A percentile compares a stretch with the other conserved stretches of the same genome.
These are phyloP conservation scores for Tolypocladium tundrense DNA, from an alignment of 2,329 filamentous ascomycete genomes.

Conservation along the genomic window DNA sequence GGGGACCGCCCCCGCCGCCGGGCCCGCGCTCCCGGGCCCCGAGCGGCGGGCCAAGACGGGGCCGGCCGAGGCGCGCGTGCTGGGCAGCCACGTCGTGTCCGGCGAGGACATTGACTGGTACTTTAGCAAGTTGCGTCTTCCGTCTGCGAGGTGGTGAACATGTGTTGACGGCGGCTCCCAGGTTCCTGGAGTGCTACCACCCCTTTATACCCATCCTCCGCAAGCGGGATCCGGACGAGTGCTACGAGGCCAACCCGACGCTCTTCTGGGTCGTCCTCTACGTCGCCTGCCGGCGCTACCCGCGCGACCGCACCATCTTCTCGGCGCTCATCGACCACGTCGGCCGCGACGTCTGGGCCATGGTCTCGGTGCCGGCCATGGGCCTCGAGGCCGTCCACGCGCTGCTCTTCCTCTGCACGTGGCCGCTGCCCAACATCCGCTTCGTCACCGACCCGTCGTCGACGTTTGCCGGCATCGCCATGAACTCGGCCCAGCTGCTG, in stretches of 20 bases:
- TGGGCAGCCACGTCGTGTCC: slow-evolving; percentile 37
- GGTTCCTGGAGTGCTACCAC: slow-evolving; percentile 42
- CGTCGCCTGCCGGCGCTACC: slow-evolving; percentile 38
- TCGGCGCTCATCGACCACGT: slow-evolving; percentile 36
- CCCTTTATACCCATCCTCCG: slow-evolving; percentile 42
- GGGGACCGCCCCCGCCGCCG: not conserved
- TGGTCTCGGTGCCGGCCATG: slow-evolving; percentile 31
- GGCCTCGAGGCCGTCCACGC: slow-evolving; percentile 40
- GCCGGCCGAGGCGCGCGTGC: slow-evolving; percentile 28
- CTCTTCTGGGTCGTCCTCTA: slow-evolving; percentile 47
- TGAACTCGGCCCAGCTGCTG: slow-evolving; percentile 36
- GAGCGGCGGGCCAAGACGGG: slow-evolving; percentile 12
- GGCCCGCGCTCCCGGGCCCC: slow-evolving; percentile 5
- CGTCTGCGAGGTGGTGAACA: not conserved
- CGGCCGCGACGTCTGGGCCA: slow-evolving; percentile 32
- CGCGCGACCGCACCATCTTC: slow-evolving; percentile 30
- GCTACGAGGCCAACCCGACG: slow-evolving; percentile 34
- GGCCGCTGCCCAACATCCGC: slow-evolving; percentile 40
- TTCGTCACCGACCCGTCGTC: slow-evolving; percentile 40
- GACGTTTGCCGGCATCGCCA: slow-evolving; percentile 34
- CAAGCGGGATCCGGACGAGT: slow-evolving; percentile 37
- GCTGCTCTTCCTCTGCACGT: slow-evolving; percentile 38
- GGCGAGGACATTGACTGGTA: slow-evolving; percentile 46
- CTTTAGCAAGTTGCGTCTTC: slow-evolving; percentile 36
- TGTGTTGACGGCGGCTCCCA: slow-evolving; percentile 9